phyloP scores from a whole-genome alignment of 2,329 filamentous ascomycete genomes.

The Colletotrichum truncatum region DNA sequence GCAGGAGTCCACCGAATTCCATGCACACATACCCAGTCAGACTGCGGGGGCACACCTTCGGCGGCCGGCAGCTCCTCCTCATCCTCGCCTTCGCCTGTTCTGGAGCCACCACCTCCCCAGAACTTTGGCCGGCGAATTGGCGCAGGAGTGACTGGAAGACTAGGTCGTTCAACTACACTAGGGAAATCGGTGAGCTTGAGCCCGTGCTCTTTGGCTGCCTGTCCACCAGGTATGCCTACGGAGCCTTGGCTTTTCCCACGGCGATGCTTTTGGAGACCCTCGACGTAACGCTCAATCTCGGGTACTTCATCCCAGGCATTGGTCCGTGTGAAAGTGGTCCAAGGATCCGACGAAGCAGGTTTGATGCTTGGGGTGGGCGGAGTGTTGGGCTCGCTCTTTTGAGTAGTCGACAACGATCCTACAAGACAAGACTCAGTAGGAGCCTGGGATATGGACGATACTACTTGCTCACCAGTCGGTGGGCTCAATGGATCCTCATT shows the following conservation, averaged over 20 bases:
- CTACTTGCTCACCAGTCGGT: slow-evolving; percentile 36
- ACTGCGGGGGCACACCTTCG: slow-evolving; percentile 85
- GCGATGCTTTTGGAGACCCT: slow-evolving; percentile 72
- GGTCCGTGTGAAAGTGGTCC: slow-evolving; percentile 76
- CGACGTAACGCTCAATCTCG: slow-evolving; percentile 88
- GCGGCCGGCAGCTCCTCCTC: slow-evolving; percentile 74
- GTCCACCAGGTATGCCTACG: slow-evolving; percentile 32
- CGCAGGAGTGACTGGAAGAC: slow-evolving; percentile 89
- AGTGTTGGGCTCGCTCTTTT: slow-evolving; percentile 53
- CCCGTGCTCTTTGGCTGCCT: slow-evolving; percentile 46
- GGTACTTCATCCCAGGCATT: slow-evolving; percentile 96
- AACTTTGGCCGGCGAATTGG: slow-evolving; percentile 76
- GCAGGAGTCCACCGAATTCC: slow-evolving; percentile 56
- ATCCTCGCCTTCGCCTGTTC: slow-evolving; percentile 58
- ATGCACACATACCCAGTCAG: slow-evolving; percentile 91
- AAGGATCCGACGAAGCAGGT: slow-evolving; percentile 65
- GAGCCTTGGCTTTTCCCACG: slow-evolving; percentile 44
- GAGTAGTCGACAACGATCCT: slow-evolving; percentile 41
- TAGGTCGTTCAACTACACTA: slow-evolving; percentile 81
- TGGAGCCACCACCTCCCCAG: slow-evolving; percentile 63
- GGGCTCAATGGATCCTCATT: slow-evolving; percentile 39
- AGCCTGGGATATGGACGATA: slow-evolving; percentile 30
- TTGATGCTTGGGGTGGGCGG: slow-evolving; percentile 59
- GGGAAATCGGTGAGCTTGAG: slow-evolving; percentile 89
- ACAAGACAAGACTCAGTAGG: slow-evolving; percentile 45